Percentiles rank a stretch among this genome's conserved stretches.
Conservation (phyloP, 2,329 filamentous ascomycete genomes). For the Acrodontium crateriforme region DNA sequence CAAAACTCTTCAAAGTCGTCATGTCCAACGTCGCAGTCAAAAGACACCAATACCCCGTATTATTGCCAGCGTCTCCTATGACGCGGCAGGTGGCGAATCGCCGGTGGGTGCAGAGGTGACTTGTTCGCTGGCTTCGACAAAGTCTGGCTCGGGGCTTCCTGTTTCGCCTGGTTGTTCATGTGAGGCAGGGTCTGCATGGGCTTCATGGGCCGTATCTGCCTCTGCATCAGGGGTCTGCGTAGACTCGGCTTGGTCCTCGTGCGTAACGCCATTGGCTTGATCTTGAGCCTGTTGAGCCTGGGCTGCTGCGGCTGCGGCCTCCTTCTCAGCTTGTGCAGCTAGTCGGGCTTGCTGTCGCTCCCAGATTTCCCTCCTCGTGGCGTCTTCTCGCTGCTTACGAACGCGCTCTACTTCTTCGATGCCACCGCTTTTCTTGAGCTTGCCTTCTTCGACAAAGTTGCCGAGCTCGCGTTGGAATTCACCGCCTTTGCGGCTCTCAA, state of each 20-base stretch:
- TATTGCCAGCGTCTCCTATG: no score
- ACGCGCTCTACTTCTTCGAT: conserved; percentile 86
- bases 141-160: conserved; percentile 14
- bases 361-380: conserved; percentile 61
- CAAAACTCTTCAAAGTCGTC: no score
- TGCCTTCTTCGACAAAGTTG: conserved; percentile 75
- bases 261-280: conserved; percentile 3
- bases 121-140: conserved; percentile 20
- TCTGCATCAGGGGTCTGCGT: conserved; percentile 7
- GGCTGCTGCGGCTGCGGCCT: conserved; percentile 19
- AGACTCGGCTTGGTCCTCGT: conserved; percentile 12
- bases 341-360: conserved; percentile 39
- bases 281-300: conserved; percentile 11
- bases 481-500: conserved; percentile 58
- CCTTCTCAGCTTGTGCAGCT: conserved; percentile 32
- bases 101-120: neutral
- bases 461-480: conserved; percentile 78
- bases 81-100: no score
- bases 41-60: no score
- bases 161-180: conserved; percentile 7
- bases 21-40: no score
- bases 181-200: conserved; percentile 6
- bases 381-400: conserved; percentile 73
- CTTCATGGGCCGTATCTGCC: conserved; percentile 1
- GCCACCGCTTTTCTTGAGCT: conserved; percentile 89